phyloP scores from a whole-genome alignment of 2,329 filamentous ascomycete genomes.

The Blumeriella jaapii region DNA sequence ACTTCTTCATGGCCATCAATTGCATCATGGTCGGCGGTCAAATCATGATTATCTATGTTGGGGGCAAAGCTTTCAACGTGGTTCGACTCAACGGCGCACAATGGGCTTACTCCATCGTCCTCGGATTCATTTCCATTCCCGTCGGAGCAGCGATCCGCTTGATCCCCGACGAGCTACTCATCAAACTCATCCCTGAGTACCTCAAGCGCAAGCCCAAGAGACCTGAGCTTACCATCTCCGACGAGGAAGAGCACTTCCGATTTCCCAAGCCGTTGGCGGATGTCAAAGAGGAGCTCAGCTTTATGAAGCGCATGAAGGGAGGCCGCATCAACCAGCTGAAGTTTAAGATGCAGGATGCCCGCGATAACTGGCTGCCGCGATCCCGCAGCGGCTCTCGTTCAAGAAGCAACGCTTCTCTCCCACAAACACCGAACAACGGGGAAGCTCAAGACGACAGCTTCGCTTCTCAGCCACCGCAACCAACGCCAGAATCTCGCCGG shows the following conservation, averaged over 20 bases:
- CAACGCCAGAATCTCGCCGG: constrained; percentile 47
- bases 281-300: constrained; percentile 69
- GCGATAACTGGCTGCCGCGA: constrained; percentile 52
- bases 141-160: constrained; percentile 71
- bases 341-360: constrained; percentile 66
- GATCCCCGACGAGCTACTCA: constrained; percentile 54
- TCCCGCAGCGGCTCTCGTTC: constrained; percentile 52
- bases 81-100: constrained; percentile 56
- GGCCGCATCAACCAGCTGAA: constrained; percentile 72
- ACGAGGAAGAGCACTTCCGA: constrained; percentile 50
- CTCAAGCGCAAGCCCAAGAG: constrained; percentile 23
- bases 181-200: constrained; percentile 23
- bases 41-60: constrained; percentile 79
- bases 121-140: constrained; percentile 76
- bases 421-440: constrained; percentile 46
- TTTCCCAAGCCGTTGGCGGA: constrained; percentile 65
- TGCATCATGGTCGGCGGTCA: constrained; percentile 80
- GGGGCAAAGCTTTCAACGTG: constrained; percentile 62
- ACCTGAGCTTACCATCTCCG: constrained; percentile 43
- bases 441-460: constrained; percentile 40
- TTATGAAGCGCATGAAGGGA: constrained; percentile 69
- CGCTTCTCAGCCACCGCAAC: constrained; percentile 30
- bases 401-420: constrained; percentile 54
- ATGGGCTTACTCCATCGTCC: constrained; percentile 79
- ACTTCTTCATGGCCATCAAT: constrained; percentile 82